Evolutionary conservation across 768 basidiomycete genomes (phyloP).

Genomic region (Clavaria fumosa): DNA sequence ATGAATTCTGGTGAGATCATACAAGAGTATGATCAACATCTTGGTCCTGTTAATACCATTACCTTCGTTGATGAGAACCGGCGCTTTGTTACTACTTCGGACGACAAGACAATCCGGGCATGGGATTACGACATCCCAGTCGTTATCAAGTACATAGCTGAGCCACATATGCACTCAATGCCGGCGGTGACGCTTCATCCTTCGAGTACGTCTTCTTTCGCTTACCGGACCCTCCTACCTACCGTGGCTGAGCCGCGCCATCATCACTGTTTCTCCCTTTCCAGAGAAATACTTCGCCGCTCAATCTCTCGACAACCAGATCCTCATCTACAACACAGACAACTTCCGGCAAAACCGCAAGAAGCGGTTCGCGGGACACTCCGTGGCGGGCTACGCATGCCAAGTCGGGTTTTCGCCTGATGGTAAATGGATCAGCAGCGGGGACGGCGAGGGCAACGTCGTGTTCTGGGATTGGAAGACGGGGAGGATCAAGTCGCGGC

Average conservation of each 20-base stretch:
- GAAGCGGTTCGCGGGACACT: conserved; percentile 95
- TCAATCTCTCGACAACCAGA: conserved; percentile 96
- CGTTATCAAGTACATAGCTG: conserved; percentile 98
- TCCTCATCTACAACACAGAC: conserved; percentile 92
- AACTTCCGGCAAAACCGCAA: conserved; percentile 98
- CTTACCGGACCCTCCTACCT: conserved; percentile 1
- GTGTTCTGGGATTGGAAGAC: conserved; percentile 99
- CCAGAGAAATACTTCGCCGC: conserved; percentile 94
- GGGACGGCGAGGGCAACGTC: conserved; percentile 87
- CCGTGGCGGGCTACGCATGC: conserved; percentile 93
- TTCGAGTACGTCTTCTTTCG: conserved; percentile 47
- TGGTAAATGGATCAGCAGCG: conserved; percentile 95
- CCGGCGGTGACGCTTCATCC: conserved; percentile 94
- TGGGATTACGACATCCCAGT: conserved; percentile 99
- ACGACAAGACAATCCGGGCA: conserved; percentile 96
- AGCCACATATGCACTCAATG: conserved; percentile 99
- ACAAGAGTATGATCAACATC: conserved; percentile 97
- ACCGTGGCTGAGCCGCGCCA: conserved; percentile 5
- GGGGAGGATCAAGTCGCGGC: conserved; percentile 82
- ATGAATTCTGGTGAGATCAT: conserved; percentile 89
- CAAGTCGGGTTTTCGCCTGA: conserved; percentile 96
- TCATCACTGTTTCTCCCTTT: conserved; percentile 6
- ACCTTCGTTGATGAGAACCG: conserved; percentile 98
- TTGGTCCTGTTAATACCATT: conserved; percentile 96
- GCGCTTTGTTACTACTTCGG: conserved; percentile 93